Base-by-base conservation (phyloP, 257 asterid genomes). In the Cruciata laevipes region DNA sequence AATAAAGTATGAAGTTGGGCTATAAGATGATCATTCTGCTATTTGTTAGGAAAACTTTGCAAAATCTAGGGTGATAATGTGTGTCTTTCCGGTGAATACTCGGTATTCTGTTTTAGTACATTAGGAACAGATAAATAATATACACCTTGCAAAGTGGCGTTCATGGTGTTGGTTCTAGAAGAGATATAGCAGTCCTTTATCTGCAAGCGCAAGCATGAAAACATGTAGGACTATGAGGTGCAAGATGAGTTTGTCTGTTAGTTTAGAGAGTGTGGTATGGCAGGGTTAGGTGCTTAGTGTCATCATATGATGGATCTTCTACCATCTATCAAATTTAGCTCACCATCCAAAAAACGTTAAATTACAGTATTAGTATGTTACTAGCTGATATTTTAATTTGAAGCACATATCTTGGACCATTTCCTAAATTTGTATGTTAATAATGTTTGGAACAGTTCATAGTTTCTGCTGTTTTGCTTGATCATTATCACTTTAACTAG, bases 191-290 rank as follows among this genome's bases (percentile, higher is more conserved):
- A 10, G 47, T 7, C 13, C 27, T 40, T 14, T 3, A 9, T 18
- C 40, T 16, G 25, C 37, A 40, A 32, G 68, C 13, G 0, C n/a
- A 23, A 21, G 33, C 7, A 23, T 23, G 57, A 21, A 47, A 64
- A 27, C 37, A 64, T 63, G 55, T 35, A 18, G 14, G 27, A 64
- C 10, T 13, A 25, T 20, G 56, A 27, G 1, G 38, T 11, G 67
- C 9, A 17, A 23, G 68, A 40, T 64, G 68, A 55, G 21, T 27
- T n/a, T n/a, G n/a, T n/a, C n/a, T n/a, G n/a, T n/a, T n/a, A n/a
- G n/a, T n/a, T n/a, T n/a, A 44, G 10, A 30, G 35, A 24, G 24
- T 65, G 40, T 47, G 60, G 32, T 23, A 7, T 13, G 70, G 60
- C 47, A 31, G 61, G 11, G 38, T 10, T 14, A 47, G 69, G 33